phyloP scores from a whole-genome alignment of 805 yeast genomes.

The Saturnispora sanitii region DNA sequence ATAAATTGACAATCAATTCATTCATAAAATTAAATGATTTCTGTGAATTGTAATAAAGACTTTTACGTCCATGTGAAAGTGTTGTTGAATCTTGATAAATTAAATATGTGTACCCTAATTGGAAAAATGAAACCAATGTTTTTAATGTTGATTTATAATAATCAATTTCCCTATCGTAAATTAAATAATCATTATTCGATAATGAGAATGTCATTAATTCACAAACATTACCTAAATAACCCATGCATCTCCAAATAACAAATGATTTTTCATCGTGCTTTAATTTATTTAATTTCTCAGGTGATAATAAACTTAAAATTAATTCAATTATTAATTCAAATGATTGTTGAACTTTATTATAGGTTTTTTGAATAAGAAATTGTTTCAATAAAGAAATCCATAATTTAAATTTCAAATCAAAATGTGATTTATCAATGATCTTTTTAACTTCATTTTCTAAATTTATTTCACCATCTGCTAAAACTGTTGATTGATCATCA shows the following conservation, averaged over 20 bases:
- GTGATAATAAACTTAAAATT: conserved; percentile 31
- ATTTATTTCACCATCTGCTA: conserved; percentile 27
- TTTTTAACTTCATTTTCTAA: conserved; percentile 41
- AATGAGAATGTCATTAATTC: conserved; percentile 26
- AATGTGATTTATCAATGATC: conserved; percentile 54
- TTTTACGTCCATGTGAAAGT: conserved; percentile 28
- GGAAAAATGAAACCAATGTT: conserved; percentile 27
- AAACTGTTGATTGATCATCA: conserved; percentile 15
- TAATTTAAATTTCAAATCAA: conserved; percentile 56
- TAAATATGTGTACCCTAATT: conserved; percentile 38
- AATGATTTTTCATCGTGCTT: conserved; percentile 29
- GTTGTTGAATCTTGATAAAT: conserved; percentile 43
- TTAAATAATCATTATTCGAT: conserved; percentile 29
- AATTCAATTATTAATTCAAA: conserved; percentile 42
- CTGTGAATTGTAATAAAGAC: conserved; percentile 35
- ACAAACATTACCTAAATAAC: conserved; percentile 44
- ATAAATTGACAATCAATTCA: conserved; percentile 33
- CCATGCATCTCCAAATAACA: conserved; percentile 39
- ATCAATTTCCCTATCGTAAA: conserved; percentile 5
- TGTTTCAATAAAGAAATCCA: conserved; percentile 65
- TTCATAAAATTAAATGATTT: conserved; percentile 37
- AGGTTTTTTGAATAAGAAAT: conserved; percentile 30
- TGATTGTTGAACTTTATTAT: conserved; percentile 35
- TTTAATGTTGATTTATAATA: conserved; percentile 12
- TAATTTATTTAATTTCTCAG: conserved; percentile 17